phyloP scores from a whole-genome alignment of 257 asterid species.

The Salvia rosmarinus region DNA sequence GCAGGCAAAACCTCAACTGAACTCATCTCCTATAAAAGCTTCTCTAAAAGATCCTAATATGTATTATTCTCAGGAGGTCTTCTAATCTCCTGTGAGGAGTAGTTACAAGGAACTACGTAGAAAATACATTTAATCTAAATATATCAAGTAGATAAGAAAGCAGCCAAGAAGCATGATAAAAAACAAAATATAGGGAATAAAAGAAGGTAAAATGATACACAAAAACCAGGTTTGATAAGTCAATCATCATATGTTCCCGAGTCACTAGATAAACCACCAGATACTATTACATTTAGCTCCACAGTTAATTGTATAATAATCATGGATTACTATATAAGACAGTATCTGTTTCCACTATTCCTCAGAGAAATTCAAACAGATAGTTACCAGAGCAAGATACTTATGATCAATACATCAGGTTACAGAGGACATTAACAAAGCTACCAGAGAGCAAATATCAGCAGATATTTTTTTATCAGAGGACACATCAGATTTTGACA shows the following conservation, averaged over 20 bases:
- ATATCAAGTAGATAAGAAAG: conserved; percentile 9
- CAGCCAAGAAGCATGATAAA: not conserved
- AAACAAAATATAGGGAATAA: not conserved
- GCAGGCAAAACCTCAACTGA: too few relatives aligned
- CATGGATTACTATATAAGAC: not conserved
- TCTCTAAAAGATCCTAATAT: too few relatives aligned
- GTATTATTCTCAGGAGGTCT: too few relatives aligned
- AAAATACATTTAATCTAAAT: not conserved
- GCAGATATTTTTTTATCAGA: conserved; percentile 8
- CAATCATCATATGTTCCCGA: not conserved
- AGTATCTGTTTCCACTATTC: conserved; percentile 10
- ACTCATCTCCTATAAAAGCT: too few relatives aligned
- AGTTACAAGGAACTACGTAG: conserved; percentile 3
- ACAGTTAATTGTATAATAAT: not conserved
- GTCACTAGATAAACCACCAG: conserved; percentile 11
- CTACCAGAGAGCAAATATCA: conserved; percentile 16
- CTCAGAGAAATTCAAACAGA: conserved; percentile 11
- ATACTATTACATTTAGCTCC: not conserved
- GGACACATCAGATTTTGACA: conserved; percentile 4
- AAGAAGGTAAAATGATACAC: too few relatives aligned
- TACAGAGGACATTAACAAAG: conserved; percentile 7
- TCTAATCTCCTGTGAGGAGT: not conserved
- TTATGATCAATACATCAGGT: conserved; percentile 1
- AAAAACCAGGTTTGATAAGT: too few relatives aligned
- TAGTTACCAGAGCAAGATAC: conserved; percentile 6